Evolutionary conservation across 371 early-diverging fungal genomes (phyloP), one percentile per base, ranked within the genome.

Genomic region (Umbelopsis sp.): DNA sequence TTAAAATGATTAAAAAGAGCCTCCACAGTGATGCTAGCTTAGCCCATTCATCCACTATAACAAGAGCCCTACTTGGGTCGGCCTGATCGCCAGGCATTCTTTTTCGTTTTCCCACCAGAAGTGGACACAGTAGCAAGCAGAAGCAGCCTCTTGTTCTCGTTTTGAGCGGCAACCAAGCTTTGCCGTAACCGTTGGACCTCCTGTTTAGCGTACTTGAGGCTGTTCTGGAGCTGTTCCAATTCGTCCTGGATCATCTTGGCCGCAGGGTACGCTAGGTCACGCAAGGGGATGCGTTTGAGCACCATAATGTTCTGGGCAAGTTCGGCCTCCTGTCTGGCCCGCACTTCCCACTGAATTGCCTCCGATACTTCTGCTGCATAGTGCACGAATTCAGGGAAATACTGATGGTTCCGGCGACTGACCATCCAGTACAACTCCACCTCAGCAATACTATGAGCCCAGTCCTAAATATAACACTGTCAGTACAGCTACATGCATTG

Each of bases 311-410:
- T 89, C 71, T 72, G 87, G 67, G 77, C 81, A 50, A 81, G 80
- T 72, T 72, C 81, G 46, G 77, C 81, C 67, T 85, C 81, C n/a
- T 85, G 89, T 44, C 74, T 86, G 22, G 78, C 83, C n/a, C 74
- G 82, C 41, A 80, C 82, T 51, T 82, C 87, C 69, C 81, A 82
- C 57, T 57, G 57, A 18, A 57, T 57, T 4, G 57, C 57, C 35
- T 57, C 57, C 12, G 57, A 57, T 4, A 57, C 57, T 35, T 35
- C 57, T 5, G 57, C 57, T 4, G 57, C 57, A n/a, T 57, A 57
- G 18, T 57, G 57, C 4, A 57, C 57, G 16, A 57, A 57, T 57
- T 57, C 57, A 11, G 57, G 57, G 35, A 57, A 57, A 57, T 57
- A 57, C 32, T 18, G n/a, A n/a, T 57, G 57, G 4, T 57, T 57